These are phyloP conservation scores for Tetragonia tetragonoides DNA, from an alignment of 148 eudicot genomes.

Conservation along the genomic window DNA sequence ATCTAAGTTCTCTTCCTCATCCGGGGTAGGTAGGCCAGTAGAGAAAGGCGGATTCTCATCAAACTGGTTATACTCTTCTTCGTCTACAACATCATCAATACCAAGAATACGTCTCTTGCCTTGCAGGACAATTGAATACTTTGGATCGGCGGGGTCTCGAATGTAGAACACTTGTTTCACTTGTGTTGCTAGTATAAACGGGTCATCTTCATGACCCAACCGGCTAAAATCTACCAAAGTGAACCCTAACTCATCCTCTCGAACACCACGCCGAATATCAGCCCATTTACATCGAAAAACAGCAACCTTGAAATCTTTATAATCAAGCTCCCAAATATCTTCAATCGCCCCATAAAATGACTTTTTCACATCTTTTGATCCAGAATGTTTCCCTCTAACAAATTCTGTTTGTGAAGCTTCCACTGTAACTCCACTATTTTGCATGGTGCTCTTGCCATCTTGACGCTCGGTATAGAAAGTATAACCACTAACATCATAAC, in stretches of 20 bases:
- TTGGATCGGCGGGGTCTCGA: background rate
- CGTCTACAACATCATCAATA: background rate
- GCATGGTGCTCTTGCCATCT: background rate
- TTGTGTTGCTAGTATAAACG: no score
- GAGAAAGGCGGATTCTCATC: slow-evolving; percentile 13
- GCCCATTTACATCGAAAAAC: background rate
- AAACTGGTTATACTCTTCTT: background rate
- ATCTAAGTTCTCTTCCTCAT: no score
- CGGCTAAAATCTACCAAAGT: background rate
- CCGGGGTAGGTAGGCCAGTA: background rate
- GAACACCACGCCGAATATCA: background rate
- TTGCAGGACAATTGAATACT: background rate
- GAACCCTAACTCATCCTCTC: background rate
- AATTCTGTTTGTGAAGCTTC: background rate
- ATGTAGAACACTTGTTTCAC: slow-evolving; percentile 2
- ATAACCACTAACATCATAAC: no score
- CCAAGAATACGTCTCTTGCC: slow-evolving; percentile 1
- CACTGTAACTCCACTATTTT: background rate
- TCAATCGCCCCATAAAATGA: no score
- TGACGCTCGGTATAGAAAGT: background rate
- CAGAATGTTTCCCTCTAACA: background rate
- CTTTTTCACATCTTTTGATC: no score
- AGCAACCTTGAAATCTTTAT: background rate
- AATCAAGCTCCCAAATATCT: no score
- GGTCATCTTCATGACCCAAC: no score